These are phyloP conservation scores for Stromatinia cepivora DNA, from an alignment of 2,329 filamentous ascomycete species.

Conservation along the genomic window DNA sequence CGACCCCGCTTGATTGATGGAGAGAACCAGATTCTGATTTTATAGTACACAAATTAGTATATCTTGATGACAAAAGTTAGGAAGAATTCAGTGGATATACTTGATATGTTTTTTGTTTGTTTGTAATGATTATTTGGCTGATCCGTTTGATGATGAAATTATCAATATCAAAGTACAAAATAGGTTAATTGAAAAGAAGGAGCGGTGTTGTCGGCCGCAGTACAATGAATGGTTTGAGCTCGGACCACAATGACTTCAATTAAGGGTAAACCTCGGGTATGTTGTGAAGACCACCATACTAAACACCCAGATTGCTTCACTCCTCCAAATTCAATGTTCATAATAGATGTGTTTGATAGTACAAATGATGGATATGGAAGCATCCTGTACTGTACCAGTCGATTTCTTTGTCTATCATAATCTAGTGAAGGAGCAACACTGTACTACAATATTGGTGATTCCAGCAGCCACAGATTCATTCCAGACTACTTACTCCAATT, in stretches of 20 bases:
- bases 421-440: too few species aligned
- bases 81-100: not conserved
- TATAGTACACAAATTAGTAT: slow-evolving; percentile 5
- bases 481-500: too few species aligned
- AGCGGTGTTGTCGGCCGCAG: slow-evolving; percentile 21
- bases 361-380: not conserved
- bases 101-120: not conserved
- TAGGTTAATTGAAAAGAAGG: slow-evolving; percentile 5
- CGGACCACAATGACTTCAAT: not conserved
- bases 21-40: not conserved
- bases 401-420: too few species aligned
- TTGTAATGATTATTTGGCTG: not conserved
- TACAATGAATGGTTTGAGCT: not conserved
- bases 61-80: not conserved
- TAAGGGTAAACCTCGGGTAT: not conserved
- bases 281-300: not conserved
- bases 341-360: not conserved
- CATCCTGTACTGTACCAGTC: too few species aligned
- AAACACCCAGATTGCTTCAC: not conserved
- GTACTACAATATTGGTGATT: too few species aligned
- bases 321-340: not conserved
- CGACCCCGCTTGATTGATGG: not conserved
- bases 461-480: too few species aligned
- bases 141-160: not conserved
- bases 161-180: not conserved